Evolutionary conservation across 140 eudicot species (phyloP).

Genomic region (Oenanthe javanica): DNA sequence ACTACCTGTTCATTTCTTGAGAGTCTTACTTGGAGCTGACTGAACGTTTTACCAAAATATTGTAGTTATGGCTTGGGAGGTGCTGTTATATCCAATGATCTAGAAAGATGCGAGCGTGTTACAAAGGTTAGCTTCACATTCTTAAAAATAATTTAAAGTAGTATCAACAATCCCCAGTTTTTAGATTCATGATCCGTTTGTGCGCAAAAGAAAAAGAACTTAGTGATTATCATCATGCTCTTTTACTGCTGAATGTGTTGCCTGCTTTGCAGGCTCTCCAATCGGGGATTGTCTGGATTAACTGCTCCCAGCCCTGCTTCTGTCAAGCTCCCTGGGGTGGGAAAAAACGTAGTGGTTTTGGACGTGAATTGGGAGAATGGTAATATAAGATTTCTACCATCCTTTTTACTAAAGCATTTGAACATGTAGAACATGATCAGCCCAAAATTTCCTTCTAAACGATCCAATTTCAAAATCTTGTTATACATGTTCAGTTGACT

Average conservation of each 20-base stretch:
- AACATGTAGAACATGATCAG: not conserved
- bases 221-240: not conserved
- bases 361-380: slow-evolving; percentile 99
- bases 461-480: not conserved
- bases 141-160: not conserved
- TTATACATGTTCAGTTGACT: not conserved
- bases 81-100: slow-evolving; percentile 87
- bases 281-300: slow-evolving; percentile 87
- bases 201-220: not conserved
- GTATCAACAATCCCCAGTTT: not conserved
- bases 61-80: slow-evolving; percentile 82
- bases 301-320: slow-evolving; percentile 99
- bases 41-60: slow-evolving; percentile 3
- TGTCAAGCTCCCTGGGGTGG: slow-evolving; percentile 99
- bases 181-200: not conserved
- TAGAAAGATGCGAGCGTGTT: slow-evolving; percentile 80
- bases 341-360: slow-evolving; percentile 93
- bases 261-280: slow-evolving; percentile 61
- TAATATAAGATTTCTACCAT: slow-evolving; percentile 14
- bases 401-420: not conserved
- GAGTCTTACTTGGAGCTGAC: not conserved
- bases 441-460: not conserved
- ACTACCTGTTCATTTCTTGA: not conserved
- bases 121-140: slow-evolving; percentile 47
- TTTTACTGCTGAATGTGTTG: not conserved